Conservation (phyloP, 2,329 filamentous ascomycete species). For the Penicillium verrucosum region DNA sequence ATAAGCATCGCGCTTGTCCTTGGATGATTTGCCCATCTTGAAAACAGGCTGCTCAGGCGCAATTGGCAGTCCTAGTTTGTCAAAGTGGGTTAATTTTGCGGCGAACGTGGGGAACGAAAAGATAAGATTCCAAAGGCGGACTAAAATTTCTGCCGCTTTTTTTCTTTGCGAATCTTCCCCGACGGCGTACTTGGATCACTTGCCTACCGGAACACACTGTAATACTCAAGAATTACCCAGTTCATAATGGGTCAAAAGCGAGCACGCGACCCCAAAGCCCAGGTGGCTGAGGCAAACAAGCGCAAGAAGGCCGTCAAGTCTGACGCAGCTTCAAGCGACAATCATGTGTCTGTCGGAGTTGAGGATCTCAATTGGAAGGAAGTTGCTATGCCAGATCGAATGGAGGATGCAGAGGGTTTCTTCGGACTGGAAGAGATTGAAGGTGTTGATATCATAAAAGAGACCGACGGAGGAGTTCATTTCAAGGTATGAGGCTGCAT, state of each 20-base stretch:
- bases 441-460: slow-evolving; percentile 77
- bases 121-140: slow-evolving; percentile 36
- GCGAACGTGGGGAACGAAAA: slow-evolving; percentile 27
- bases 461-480: slow-evolving; percentile 51
- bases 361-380: slow-evolving; percentile 61
- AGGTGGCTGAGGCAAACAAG: slow-evolving; percentile 34
- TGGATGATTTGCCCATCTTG: slow-evolving; percentile 90
- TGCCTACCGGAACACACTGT: not conserved
- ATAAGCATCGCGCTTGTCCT: slow-evolving; percentile 97
- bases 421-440: slow-evolving; percentile 89
- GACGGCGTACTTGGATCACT: slow-evolving; percentile 10
- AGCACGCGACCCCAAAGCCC: slow-evolving; percentile 31
- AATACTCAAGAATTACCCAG: not conserved
- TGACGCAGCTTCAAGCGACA: slow-evolving; percentile 15
- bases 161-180: slow-evolving; percentile 29
- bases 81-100: slow-evolving; percentile 20
- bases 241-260: slow-evolving; percentile 38
- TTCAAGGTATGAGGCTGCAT: slow-evolving; percentile 37
- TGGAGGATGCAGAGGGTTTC: slow-evolving; percentile 91
- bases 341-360: slow-evolving; percentile 35
- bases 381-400: slow-evolving; percentile 67
- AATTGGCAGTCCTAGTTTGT: slow-evolving; percentile 7
- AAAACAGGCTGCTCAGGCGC: not conserved
- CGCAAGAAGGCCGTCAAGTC: slow-evolving; percentile 30
- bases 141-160: slow-evolving; percentile 36